Base-by-base conservation (phyloP, 805 yeast genomes). In the Metschnikowia peoriensis region DNA sequence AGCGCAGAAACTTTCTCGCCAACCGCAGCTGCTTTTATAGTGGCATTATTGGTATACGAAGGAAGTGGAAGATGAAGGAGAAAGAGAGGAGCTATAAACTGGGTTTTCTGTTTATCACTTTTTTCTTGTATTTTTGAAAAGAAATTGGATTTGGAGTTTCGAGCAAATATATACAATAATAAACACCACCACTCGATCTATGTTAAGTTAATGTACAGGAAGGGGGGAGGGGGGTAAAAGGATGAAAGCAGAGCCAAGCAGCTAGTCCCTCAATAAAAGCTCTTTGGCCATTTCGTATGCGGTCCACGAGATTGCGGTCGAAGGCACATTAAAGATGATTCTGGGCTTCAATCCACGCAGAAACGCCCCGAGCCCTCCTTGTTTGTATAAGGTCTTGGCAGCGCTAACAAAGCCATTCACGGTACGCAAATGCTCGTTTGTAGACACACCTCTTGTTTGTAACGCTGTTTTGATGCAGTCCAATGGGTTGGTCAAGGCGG, bases 281-380 rank as follows among this genome's bases (percentile, higher is more conserved):
- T 82, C 85, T 71, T 93, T 93, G 42, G 97, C 97, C 93, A 92
- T 89, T 69, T 93, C 99, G 70, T 93, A 93, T 28, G 96, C 89
- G 1, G 98, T 93, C 98, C 98, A 93, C 58, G 96, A 85, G 56
- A 93, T 91, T 17, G 98, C 98, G 8, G 98, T 93, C 44, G 96
- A 85, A 22, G 99, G 99, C 67, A 93, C 91, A 69, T 91, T 91
- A 59, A 94, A 88, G 34, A 93, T 84, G 51, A 94, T 84, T 70
- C 99, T 83, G 44, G 99, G 97, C 64, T 86, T 84, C 63, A 90
- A 76, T 16, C 99, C 99, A 60, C 96, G 79, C 63, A 80, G 66
- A 67, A 94, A 94, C 0, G 96, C 94, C 16, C 61, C 58, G 57
- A 76, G 63, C 7, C 92, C 92, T 44, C 83, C 83, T 44, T 77